Evolutionary conservation across 192 early-diverging fungal genomes (phyloP), one percentile per base, ranked within the genome.

Genomic region (Phycomyces nitens): DNA sequence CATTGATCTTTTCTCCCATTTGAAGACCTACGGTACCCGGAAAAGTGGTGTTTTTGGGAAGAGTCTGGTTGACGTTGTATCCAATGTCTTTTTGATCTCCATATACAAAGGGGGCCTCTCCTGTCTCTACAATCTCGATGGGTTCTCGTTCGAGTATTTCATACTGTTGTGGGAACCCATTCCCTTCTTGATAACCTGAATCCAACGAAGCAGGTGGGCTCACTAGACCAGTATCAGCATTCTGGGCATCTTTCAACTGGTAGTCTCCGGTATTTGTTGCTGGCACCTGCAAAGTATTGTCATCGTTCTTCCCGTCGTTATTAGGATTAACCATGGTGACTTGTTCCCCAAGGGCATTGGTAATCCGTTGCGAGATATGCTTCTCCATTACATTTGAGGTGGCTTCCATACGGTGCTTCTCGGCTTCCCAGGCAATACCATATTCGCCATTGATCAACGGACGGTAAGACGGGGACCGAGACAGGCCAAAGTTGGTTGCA

Each of bases 391-490:
- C 14, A 7, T 14, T 27, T 15, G 23, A 27, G 11, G 23, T 55
- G 29, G 29, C 29, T 15, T 55, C 15, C 29, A 55, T 23, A 24
- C 53, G 53, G 5, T 55, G 14, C 3, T 27, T 21, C 22, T 55
- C 53, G 21, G 23, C 53, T 24, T 27, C 29, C 14, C 23, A 27
- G 10, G 53, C 23, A 24, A 22, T 20, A n/a, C 29, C 10, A n/a
- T 58, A 58, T 0, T 38, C n/a, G 6, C 66, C 66, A 42, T 61
- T 60, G 18, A 68, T 53, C 20, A 68, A 41, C 21, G 66, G 66
- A 0, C 41, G 58, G 11, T 60, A 58, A 54, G 58, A 60, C n/a
- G 22, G 26, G 0, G 66, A 68, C 47, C 66, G 41, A 7, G 51
- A 41, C 27, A 68, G 22, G 4, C 58, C 58, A 16, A 51, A 42